phyloP scores from a whole-genome alignment of 2,329 filamentous ascomycete species.

The Aureobasidium sp. region DNA sequence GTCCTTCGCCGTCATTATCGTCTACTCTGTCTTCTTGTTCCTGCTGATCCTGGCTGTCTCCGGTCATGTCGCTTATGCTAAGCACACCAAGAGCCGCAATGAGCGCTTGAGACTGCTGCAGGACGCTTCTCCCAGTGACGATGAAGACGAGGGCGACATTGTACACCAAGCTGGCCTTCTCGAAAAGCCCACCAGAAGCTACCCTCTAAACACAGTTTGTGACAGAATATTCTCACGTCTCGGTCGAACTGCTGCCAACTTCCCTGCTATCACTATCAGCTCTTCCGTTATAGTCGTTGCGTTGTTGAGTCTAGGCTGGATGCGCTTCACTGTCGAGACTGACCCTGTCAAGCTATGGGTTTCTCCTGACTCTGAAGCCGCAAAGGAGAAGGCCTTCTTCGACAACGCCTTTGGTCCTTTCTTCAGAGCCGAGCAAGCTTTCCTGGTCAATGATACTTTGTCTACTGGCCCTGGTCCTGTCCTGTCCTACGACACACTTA shows the following conservation, averaged over 20 bases:
- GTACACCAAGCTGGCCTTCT: constrained; percentile 68
- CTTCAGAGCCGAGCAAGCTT: constrained; percentile 87
- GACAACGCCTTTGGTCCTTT: constrained; percentile 91
- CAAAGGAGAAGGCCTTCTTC: constrained; percentile 89
- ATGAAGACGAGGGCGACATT: constrained; percentile 87
- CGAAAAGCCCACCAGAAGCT: constrained; percentile 69
- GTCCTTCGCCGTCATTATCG: constrained; percentile 83
- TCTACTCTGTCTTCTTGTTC: constrained; percentile 69
- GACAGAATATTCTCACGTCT: constrained; percentile 73
- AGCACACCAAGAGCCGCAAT: constrained; percentile 63
- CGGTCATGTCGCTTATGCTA: constrained; percentile 67
- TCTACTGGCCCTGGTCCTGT: constrained; percentile 61
- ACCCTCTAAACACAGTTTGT: constrained; percentile 74
- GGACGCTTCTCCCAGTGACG: constrained; percentile 74
- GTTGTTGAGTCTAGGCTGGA: constrained; percentile 78
- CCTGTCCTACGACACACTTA: constrained; percentile 76
- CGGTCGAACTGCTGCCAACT: constrained; percentile 71
- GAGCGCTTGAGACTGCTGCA: constrained; percentile 82
- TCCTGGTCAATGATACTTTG: constrained; percentile 80
- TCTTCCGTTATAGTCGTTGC: constrained; percentile 66
- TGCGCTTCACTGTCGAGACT: constrained; percentile 79
- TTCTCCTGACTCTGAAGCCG: constrained; percentile 83
- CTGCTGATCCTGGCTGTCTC: constrained; percentile 57
- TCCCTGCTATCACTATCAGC: constrained; percentile 74
- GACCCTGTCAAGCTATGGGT: constrained; percentile 94